Conservation (phyloP, 148 eudicot species). For the Rhododendron molle region DNA sequence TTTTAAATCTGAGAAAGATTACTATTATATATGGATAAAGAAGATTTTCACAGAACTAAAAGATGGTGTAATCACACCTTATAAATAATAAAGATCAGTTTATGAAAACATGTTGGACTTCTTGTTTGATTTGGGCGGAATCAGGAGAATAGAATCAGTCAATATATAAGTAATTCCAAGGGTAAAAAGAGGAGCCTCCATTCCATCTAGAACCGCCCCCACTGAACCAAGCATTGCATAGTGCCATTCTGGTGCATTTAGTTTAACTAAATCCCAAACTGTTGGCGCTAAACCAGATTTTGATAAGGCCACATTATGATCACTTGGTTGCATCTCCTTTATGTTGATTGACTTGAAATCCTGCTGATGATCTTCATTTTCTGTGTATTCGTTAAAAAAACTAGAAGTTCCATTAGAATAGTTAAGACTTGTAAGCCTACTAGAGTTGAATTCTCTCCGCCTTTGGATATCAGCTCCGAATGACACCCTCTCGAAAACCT, state of each 20-base stretch:
- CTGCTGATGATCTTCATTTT: slow-evolving; percentile 9
- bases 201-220: slow-evolving; percentile 61
- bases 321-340: slow-evolving; percentile 14
- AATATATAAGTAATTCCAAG: slow-evolving; percentile 56
- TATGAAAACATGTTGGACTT: too few species aligned
- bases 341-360: slow-evolving; percentile 9
- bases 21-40: too few species aligned
- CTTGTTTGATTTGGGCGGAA: too few species aligned
- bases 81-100: too few species aligned
- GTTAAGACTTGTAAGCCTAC: slow-evolving; percentile 34
- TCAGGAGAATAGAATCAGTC: slow-evolving; percentile 54
- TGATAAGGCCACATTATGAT: neutral
- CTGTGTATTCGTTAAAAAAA: too few species aligned
- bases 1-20: too few species aligned
- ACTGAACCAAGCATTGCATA: slow-evolving; percentile 53
- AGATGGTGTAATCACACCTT: too few species aligned
- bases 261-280: slow-evolving; percentile 46
- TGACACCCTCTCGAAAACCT: slow-evolving; percentile 56
- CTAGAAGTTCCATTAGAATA: neutral
- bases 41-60: too few species aligned
- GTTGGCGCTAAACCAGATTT: slow-evolving; percentile 24
- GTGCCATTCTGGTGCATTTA: slow-evolving; percentile 55
- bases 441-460: slow-evolving; percentile 50
- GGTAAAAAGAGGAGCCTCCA: slow-evolving; percentile 59
- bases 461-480: slow-evolving; percentile 33